These are phyloP conservation scores for Mycena capillaripes DNA, from an alignment of 768 basidiomycete species.

Conservation along the genomic window DNA sequence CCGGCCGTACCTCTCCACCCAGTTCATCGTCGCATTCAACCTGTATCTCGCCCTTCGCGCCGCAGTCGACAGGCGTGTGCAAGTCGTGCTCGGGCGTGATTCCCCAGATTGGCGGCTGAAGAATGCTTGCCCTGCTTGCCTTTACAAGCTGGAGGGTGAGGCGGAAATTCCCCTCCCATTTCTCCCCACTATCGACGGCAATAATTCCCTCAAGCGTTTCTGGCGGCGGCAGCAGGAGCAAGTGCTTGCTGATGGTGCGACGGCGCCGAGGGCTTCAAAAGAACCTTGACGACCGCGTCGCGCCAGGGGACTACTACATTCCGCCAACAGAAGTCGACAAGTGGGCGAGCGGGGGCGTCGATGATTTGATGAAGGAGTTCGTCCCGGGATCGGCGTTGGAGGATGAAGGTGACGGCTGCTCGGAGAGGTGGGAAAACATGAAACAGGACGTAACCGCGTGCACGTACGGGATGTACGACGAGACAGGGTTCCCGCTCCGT, in stretches of 20 bases:
- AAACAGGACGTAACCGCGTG: slow-evolving; percentile 31
- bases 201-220: slow-evolving; percentile 49
- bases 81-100: slow-evolving; percentile 44
- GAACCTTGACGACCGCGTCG: not conserved
- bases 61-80: no score
- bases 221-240: slow-evolving; percentile 37
- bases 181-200: slow-evolving; percentile 48
- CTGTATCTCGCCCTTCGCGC: slow-evolving; percentile 47
- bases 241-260: slow-evolving; percentile 40
- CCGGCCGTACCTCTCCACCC: slow-evolving; percentile 13
- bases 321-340: not conserved
- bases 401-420: slow-evolving; percentile 48
- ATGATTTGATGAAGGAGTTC: not conserved
- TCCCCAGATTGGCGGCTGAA: slow-evolving; percentile 47
- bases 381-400: slow-evolving; percentile 41
- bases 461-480: not conserved
- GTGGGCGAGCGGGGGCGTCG: slow-evolving; percentile 23
- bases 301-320: slow-evolving; percentile 7
- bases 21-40: slow-evolving; percentile 50
- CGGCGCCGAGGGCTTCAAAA: not conserved
- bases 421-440: no score
- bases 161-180: slow-evolving; percentile 38
- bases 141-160: slow-evolving; percentile 50
- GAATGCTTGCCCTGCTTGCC: slow-evolving; percentile 53
- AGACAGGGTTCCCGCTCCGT: not conserved